Evolutionary conservation across 2,329 filamentous ascomycete genomes (phyloP).

Genomic region (Bipolaris cookei): DNA sequence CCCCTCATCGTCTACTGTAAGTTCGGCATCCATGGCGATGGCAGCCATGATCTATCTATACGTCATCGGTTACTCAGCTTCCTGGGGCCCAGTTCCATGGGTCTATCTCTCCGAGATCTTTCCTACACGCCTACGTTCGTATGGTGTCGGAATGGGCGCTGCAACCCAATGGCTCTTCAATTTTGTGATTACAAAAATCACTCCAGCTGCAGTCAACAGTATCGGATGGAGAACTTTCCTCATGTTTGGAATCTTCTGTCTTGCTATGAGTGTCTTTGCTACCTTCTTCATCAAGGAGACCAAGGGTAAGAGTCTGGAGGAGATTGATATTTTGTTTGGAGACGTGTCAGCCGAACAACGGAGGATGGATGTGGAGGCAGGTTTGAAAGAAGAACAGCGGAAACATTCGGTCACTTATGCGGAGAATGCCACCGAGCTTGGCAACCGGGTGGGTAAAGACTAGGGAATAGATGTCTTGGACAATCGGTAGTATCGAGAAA

Average conservation of each 20-base stretch:
- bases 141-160: slow-evolving; percentile 75
- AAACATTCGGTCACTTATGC: slow-evolving; percentile 9
- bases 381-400: slow-evolving; percentile 9
- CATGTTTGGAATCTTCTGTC: slow-evolving; percentile 58
- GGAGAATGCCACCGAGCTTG: slow-evolving; percentile 7
- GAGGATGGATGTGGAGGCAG: slow-evolving; percentile 6
- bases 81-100: slow-evolving; percentile 78
- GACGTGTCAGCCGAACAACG: slow-evolving; percentile 13
- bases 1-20: slow-evolving; percentile 39
- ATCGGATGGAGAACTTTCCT: slow-evolving; percentile 55
- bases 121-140: slow-evolving; percentile 66
- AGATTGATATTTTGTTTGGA: slow-evolving; percentile 56
- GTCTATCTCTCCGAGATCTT: slow-evolving; percentile 78
- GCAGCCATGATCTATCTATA: slow-evolving; percentile 78
- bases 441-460: slow-evolving; percentile 2
- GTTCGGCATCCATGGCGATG: slow-evolving; percentile 62
- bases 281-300: slow-evolving; percentile 55
- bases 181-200: slow-evolving; percentile 69
- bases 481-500: neutral
- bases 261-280: slow-evolving; percentile 53
- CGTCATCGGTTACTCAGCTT: slow-evolving; percentile 73
- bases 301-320: slow-evolving; percentile 55
- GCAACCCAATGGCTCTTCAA: slow-evolving; percentile 77
- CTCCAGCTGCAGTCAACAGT: slow-evolving; percentile 66
- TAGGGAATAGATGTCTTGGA: neutral